Evolutionary conservation across 495 filamentous ascomycete genomes (phyloP), one percentile per base, ranked within the genome.

Genomic region (Talaromyces adpressus): DNA sequence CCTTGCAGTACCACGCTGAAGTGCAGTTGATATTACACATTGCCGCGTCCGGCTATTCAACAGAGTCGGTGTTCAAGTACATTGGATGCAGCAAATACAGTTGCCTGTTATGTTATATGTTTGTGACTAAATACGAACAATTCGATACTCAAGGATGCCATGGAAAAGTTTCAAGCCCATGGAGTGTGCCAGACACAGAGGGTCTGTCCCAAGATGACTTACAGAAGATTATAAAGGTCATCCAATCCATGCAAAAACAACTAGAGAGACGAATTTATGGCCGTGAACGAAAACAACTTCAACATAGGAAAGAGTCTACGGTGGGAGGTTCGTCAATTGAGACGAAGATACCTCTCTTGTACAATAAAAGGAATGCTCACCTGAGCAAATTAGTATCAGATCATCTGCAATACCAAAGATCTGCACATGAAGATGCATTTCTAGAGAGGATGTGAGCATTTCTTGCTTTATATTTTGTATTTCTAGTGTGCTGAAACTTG

Each of bases 91-190:
- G 36, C 36, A 41, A 41, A 41, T 16, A 41, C 36, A 41, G 36
- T 16, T 41, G 36, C 14, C 36, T 41, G 1, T 41, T 41, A 41
- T 41, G 36, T 41, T 41, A 41, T 16, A 41, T 41, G 36, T 41
- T 41, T 16, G 36, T 41, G 1, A 41, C 36, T 6, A 41, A 41
- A 41, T 41, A 41, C 36, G 36, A 12, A 41, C 11, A 41, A 14
- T 41, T 41, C 14, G 2, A 41, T 1, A 71, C 57, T 72, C 36
- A 16, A 16, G 36, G 36, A 41, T 41, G 36, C 5, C 11, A 41
- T 41, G 36, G 36, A 16, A 16, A 16, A 16, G 14, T 41, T 41
- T 2, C 11, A 2, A 41, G 36, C 14, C 36, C 36, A 41, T 41
- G 14, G 36, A 14, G 36, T 16, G 1, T 41, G 11, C 11, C 36